These are phyloP conservation scores for Lachnellula suecica DNA, from an alignment of 2,329 filamentous ascomycete species.

Conservation along the genomic window DNA sequence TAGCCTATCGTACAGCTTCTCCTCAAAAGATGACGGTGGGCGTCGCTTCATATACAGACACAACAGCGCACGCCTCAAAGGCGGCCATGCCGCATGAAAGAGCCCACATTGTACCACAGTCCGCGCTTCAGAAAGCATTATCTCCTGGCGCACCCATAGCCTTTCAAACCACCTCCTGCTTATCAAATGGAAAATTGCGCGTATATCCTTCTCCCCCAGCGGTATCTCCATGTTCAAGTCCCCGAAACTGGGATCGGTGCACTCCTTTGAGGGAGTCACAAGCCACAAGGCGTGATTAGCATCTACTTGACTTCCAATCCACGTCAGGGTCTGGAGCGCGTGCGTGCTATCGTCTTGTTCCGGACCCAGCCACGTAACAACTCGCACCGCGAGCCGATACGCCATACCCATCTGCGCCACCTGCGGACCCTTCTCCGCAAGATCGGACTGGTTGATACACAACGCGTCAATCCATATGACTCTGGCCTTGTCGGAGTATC, in stretches of 20 bases:
- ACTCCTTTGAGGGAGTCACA: too few species aligned
- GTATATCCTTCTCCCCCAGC: too few species aligned
- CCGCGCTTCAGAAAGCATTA: not conserved
- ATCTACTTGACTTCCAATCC: too few species aligned
- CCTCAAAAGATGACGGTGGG: not conserved
- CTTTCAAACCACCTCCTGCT: not conserved
- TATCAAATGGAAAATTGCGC: too few species aligned
- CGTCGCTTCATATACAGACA: not conserved
- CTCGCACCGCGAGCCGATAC: slow-evolving; percentile 7
- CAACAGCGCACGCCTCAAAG: not conserved
- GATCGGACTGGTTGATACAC: slow-evolving; percentile 15
- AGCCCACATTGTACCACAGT: not conserved
- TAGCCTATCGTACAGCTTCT: not conserved
- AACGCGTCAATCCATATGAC: not conserved
- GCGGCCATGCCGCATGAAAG: not conserved
- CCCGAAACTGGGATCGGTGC: too few species aligned
- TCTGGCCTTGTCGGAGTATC: not conserved
- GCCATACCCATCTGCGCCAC: slow-evolving; percentile 16
- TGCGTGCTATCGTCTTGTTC: too few species aligned
- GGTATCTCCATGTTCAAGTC: too few species aligned
- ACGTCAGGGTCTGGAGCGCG: too few species aligned
- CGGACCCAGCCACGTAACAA: slow-evolving; percentile 16
- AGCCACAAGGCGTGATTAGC: too few species aligned
- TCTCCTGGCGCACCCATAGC: not conserved
- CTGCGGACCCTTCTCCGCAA: slow-evolving; percentile 13